Conservation (phyloP, 2,329 filamentous ascomycete species). For the Bipolaris victoriae region DNA sequence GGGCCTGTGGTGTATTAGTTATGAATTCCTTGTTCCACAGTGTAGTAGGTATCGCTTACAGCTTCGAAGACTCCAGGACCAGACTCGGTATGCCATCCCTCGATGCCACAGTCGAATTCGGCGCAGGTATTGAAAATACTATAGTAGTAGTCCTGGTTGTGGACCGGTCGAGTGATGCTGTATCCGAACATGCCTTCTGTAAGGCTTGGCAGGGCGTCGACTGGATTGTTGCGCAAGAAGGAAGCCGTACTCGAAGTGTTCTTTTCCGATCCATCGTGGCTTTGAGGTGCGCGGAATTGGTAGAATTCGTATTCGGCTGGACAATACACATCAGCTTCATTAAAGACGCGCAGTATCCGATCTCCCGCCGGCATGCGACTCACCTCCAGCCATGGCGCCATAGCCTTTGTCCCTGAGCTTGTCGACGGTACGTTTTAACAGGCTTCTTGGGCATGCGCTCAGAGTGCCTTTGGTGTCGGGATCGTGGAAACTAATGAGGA, state of each 20-base stretch:
- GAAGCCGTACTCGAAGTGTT: constrained; percentile 73
- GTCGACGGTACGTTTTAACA: constrained; percentile 71
- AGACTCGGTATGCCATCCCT: constrained; percentile 95
- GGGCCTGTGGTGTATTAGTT: constrained; percentile 63
- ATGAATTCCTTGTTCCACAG: background rate
- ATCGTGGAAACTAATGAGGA: constrained; percentile 82
- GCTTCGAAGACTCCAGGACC: constrained; percentile 96
- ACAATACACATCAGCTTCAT: constrained; percentile 25
- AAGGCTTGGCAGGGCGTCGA: constrained; percentile 74
- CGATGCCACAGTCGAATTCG: constrained; percentile 79
- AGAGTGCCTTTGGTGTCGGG: constrained; percentile 75
- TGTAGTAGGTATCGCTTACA: constrained; percentile 50
- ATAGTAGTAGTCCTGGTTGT: constrained; percentile 94
- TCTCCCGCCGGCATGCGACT: constrained; percentile 38
- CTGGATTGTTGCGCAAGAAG: constrained; percentile 76
- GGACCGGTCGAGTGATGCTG: constrained; percentile 81
- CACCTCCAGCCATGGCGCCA: constrained; percentile 88
- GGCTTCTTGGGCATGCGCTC: constrained; percentile 77
- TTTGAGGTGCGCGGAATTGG: constrained; percentile 75
- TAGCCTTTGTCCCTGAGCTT: constrained; percentile 74
- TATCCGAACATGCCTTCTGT: constrained; percentile 98
- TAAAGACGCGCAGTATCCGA: constrained; percentile 21
- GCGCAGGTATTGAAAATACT: constrained; percentile 81
- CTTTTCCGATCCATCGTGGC: constrained; percentile 58
- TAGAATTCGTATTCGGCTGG: constrained; percentile 94